A percentile compares a stretch with the other conserved stretches of the same genome.
Conservation (phyloP, 768 basidiomycete genomes). For the Cystofilobasidium bisporidii region DNA sequence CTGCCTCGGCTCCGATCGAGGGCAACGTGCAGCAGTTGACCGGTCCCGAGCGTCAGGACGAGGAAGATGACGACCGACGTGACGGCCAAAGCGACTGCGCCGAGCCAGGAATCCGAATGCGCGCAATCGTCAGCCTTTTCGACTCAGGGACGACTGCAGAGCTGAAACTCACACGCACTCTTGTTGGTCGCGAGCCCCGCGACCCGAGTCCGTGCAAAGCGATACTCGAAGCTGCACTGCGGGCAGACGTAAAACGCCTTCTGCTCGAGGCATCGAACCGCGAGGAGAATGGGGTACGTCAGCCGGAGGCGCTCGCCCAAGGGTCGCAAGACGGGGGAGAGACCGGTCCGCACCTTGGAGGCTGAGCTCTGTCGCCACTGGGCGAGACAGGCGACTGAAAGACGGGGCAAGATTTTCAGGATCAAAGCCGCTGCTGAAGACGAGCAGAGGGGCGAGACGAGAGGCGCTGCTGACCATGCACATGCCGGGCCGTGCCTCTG, state of each 20-base stretch:
- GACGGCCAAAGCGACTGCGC: slow-evolving; percentile 5
- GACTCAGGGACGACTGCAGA: no score
- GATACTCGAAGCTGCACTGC: slow-evolving; percentile 20
- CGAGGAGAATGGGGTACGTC: no score
- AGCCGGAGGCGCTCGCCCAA: no score
- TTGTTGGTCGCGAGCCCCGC: slow-evolving; percentile 17
- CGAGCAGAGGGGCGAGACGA: no score
- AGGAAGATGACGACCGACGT: slow-evolving; percentile 7
- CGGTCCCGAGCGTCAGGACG: slow-evolving; percentile 5
- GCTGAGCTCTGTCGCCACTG: slow-evolving; percentile 9
- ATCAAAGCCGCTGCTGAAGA: no score
- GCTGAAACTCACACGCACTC: background rate
- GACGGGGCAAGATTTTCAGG: no score
- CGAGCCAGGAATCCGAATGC: background rate
- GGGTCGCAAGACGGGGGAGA: no score
- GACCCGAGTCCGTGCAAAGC: slow-evolving; percentile 19
- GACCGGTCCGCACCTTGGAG: slow-evolving; percentile 10
- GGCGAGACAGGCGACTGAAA: slow-evolving; percentile 16
- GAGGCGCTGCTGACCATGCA: background rate
- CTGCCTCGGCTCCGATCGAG: background rate
- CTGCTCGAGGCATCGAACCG: background rate
- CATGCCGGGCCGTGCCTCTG: background rate
- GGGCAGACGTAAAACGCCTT: slow-evolving; percentile 9
- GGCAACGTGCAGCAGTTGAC: slow-evolving; percentile 12
- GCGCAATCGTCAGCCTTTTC: no score